Percentiles rank a stretch among this genome's conserved stretches.
Evolutionary conservation across 2,329 filamentous ascomycete species (phyloP).

Genomic region (Curvularia hawaiiensis): DNA sequence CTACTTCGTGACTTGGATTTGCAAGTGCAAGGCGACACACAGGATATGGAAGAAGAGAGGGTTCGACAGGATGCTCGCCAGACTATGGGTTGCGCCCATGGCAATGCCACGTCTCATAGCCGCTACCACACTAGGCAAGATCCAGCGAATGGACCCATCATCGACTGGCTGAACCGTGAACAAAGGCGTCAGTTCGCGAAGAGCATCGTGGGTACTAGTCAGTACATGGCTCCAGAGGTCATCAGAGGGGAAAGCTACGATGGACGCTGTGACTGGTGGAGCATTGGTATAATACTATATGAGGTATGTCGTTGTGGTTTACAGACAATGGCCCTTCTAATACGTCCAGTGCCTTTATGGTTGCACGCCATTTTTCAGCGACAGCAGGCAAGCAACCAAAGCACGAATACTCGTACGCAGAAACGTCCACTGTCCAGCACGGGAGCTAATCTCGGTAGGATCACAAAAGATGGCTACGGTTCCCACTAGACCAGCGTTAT

Average conservation of each 20-base stretch:
- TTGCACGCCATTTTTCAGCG: constrained; percentile 84
- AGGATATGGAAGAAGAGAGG: constrained; percentile 65
- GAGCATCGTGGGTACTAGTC: constrained; percentile 92
- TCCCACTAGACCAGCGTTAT: constrained; percentile 64
- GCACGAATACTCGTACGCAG: constrained; percentile 74
- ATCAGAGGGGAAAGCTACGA: constrained; percentile 83
- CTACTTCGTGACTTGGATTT: constrained; percentile 79
- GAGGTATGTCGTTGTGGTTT: constrained; percentile 59
- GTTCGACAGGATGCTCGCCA: constrained; percentile 59
- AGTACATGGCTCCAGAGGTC: constrained; percentile 98
- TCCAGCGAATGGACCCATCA: constrained; percentile 35
- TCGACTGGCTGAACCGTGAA: constrained; percentile 52
- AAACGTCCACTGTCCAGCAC: neutral
- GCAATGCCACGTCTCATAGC: constrained; percentile 19
- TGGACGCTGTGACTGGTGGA: constrained; percentile 96
- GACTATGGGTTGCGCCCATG: constrained; percentile 48
- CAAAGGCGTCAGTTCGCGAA: constrained; percentile 73
- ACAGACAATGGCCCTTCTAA: neutral
- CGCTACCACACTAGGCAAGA: constrained; percentile 30
- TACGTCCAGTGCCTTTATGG: constrained; percentile 76
- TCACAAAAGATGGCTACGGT: constrained; percentile 71
- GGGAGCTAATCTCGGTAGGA: constrained; percentile 56
- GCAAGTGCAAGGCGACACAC: constrained; percentile 71
- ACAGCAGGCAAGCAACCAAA: constrained; percentile 83
- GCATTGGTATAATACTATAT: constrained; percentile 89